Conservation (phyloP, 176 grass and related monocot genomes). For the Eremochloa ophiuroides region DNA sequence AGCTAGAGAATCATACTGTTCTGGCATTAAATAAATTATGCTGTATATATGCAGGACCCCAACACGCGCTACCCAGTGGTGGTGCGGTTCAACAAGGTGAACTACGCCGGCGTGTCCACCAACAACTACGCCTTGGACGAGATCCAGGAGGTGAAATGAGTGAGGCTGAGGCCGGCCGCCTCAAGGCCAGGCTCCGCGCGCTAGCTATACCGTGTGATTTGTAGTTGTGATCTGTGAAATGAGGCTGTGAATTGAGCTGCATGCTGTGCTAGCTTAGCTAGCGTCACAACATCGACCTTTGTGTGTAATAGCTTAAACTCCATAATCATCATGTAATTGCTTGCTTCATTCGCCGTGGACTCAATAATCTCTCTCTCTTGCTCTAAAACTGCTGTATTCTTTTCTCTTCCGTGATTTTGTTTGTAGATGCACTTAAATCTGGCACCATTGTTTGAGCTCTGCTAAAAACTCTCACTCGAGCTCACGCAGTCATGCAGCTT, state of each 20-base stretch:
- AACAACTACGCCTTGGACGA: slow-evolving; percentile 96
- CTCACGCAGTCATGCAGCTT: too few relatives aligned
- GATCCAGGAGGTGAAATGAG: slow-evolving; percentile 72
- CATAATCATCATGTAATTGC: slow-evolving; percentile 28
- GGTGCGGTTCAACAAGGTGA: slow-evolving; percentile 81
- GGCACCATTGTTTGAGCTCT: background rate
- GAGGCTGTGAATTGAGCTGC: slow-evolving; percentile 7
- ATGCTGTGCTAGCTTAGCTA: background rate
- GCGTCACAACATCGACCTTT: background rate
- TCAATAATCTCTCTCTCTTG: background rate
- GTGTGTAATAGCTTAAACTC: slow-evolving; percentile 34
- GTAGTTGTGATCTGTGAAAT: slow-evolving; percentile 7
- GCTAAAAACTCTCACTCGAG: background rate
- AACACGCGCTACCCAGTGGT: slow-evolving; percentile 79
- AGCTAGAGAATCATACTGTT: background rate
- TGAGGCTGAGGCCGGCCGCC: background rate
- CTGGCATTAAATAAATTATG: too few relatives aligned
- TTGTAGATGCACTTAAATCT: slow-evolving; percentile 16
- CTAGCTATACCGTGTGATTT: too few relatives aligned
- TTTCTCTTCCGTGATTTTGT: slow-evolving; percentile 16
- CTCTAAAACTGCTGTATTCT: slow-evolving; percentile 10
- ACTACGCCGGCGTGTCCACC: slow-evolving; percentile 87
- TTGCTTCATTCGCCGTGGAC: slow-evolving; percentile 17
- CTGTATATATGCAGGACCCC: slow-evolving; percentile 46
- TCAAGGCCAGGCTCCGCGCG: background rate